Evolutionary conservation across 257 asterid genomes (phyloP), one percentile per base, ranked within the genome.

Genomic region (Solanum tarijense): DNA sequence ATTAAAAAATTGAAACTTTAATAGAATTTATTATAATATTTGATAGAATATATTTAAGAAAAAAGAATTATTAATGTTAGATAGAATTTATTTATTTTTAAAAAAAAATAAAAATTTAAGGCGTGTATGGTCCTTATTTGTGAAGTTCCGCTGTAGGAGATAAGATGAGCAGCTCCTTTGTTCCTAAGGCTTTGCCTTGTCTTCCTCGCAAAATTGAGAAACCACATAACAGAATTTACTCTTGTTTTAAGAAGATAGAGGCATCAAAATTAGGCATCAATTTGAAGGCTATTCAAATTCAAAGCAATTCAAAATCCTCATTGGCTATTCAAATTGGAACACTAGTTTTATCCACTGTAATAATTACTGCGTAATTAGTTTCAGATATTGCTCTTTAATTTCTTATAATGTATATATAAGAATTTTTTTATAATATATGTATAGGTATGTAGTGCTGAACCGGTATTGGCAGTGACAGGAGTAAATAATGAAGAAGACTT

Each of bases 311-410:
- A 86, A 84, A 92, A 68, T 90, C 94, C 71, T 90, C 89, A 81
- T 73, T 93, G 89, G 97, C 95, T 35, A 83, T 93, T 78, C 97
- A 93, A 93, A 87, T 88, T 91, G 95, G 94, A 88, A 94, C 97
- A 38, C 88, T 91, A 38, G 87, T 91, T 68, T 87, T 93, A 3
- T 31, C 95, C 36, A 90, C 93, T 41, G 98, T 96, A 89, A 87
- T 16, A 23, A 29, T 6, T 75, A 6, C 7, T 43, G 52, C 58
- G 13, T 76, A 35, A 38, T 74, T n/a, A 75, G 4, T 9, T 38
- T 39, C 14, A 76, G 4, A 32, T 76, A n/a, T 78, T 78, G n/a
- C 36, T 78, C 39, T 36, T 36, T 36, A 36, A 35, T n/a, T 65
- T 23, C 38, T 62, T 11, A 23, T 11, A 23, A 55, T 62, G 3